phyloP scores from a whole-genome alignment of 331 rosid species.

The Rosa hybrid region DNA sequence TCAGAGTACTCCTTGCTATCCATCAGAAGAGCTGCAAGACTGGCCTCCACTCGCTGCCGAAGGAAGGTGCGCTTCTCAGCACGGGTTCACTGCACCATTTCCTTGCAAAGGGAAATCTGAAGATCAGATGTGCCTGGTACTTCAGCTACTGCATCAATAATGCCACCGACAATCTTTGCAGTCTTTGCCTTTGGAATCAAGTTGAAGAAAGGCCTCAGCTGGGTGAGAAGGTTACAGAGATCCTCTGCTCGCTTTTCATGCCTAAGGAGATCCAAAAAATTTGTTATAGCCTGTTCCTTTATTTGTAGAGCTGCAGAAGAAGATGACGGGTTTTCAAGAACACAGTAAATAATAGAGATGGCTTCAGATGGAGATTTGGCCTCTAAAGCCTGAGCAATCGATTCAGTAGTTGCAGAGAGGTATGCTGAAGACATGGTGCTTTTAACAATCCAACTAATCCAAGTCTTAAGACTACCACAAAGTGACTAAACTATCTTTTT shows the following conservation, averaged over 20 bases:
- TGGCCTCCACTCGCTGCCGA: conserved; percentile 87
- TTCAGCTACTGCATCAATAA: conserved; percentile 84
- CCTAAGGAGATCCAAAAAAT: conserved; percentile 66
- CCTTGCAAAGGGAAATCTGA: conserved; percentile 81
- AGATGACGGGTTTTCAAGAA: conserved; percentile 83
- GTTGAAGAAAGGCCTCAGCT: conserved; percentile 69
- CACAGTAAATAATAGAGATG: conserved; percentile 35
- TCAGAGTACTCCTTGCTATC: conserved; percentile 85
- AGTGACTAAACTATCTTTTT: too few relatives aligned
- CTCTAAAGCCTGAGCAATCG: conserved; percentile 65
- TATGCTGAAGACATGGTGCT: conserved; percentile 56
- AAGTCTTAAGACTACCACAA: too few relatives aligned
- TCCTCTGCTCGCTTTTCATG: conserved; percentile 86
- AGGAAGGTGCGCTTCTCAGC: conserved; percentile 85
- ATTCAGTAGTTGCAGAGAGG: conserved; percentile 77
- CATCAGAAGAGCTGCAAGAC: conserved; percentile 91
- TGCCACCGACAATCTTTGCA: conserved; percentile 84
- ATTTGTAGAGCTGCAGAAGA: conserved; percentile 80
- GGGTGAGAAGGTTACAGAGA: conserved; percentile 55
- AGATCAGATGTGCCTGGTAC: conserved; percentile 85
- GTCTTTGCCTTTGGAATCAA: conserved; percentile 89
- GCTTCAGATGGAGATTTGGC: conserved; percentile 61
- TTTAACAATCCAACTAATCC: background rate
- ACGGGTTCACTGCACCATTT: conserved; percentile 90
- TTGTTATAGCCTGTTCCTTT: conserved; percentile 81